A percentile compares a stretch with the other conserved stretches of the same genome.
Conservation (phyloP, 345 rosid species). For the Nasturtium officinale region DNA sequence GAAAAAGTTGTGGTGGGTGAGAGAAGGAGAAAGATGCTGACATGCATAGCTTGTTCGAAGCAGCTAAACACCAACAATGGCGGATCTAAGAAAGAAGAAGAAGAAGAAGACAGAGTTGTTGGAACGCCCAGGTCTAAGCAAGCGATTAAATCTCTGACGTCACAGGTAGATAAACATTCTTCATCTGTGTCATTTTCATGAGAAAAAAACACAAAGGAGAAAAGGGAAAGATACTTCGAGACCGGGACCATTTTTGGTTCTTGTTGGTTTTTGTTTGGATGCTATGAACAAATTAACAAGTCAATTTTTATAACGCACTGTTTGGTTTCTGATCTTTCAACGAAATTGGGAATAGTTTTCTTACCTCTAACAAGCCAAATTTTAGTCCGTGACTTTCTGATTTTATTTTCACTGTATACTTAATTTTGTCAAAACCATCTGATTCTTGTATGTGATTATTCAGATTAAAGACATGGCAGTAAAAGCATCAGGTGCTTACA, state of each 20-base stretch:
- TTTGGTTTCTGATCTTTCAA: conserved; percentile 23
- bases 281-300: conserved; percentile 16
- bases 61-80: conserved; percentile 50
- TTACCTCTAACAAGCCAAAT: neutral
- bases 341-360: neutral
- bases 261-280: conserved; percentile 26
- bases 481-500: conserved; percentile 89
- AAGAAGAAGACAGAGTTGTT: conserved; percentile 53
- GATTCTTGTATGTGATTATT: neutral
- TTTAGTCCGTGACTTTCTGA: conserved; percentile 10
- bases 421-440: neutral
- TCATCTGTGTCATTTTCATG: conserved; percentile 11
- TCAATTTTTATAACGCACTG: neutral
- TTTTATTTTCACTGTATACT: conserved; percentile 11
- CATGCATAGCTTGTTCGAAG: conserved; percentile 87
- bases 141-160: conserved; percentile 65
- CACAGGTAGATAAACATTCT: conserved; percentile 58
- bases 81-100: conserved; percentile 62
- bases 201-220: conserved; percentile 28
- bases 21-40: conserved; percentile 59
- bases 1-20: conserved; percentile 1
- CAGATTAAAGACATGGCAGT: conserved; percentile 92
- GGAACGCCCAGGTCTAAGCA: conserved; percentile 79
- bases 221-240: conserved; percentile 21
- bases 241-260: conserved; percentile 23